These are phyloP conservation scores for Daldinia sp. DNA, from an alignment of 2,329 filamentous ascomycete genomes.

Conservation along the genomic window DNA sequence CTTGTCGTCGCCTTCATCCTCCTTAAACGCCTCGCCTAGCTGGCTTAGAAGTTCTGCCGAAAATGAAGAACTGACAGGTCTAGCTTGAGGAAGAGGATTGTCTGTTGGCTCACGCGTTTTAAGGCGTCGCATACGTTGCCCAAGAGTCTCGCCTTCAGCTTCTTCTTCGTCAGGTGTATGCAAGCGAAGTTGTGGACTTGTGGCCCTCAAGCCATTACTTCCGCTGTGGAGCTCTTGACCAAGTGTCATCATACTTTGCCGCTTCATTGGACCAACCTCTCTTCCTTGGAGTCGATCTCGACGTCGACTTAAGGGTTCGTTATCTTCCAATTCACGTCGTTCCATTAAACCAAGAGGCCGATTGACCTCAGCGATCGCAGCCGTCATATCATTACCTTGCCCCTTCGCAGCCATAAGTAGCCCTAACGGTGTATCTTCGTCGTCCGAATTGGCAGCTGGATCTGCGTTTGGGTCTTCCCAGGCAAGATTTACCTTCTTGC, in stretches of 20 bases:
- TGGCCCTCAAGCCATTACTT: slow-evolving; percentile 47
- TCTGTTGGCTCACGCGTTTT: slow-evolving; percentile 66
- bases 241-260: slow-evolving; percentile 60
- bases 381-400: slow-evolving; percentile 60
- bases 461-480: slow-evolving; percentile 73
- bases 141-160: slow-evolving; percentile 74
- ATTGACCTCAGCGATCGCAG: slow-evolving; percentile 67
- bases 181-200: slow-evolving; percentile 50
- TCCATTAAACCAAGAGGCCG: slow-evolving; percentile 82
- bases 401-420: slow-evolving; percentile 77
- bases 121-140: slow-evolving; percentile 73
- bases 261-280: slow-evolving; percentile 57
- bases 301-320: slow-evolving; percentile 85
- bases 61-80: slow-evolving; percentile 74
- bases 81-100: slow-evolving; percentile 62
- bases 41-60: slow-evolving; percentile 76
- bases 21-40: slow-evolving; percentile 65
- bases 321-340: slow-evolving; percentile 87
- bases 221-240: slow-evolving; percentile 47
- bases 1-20: slow-evolving; percentile 53
- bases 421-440: slow-evolving; percentile 82
- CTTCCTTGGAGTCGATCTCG: slow-evolving; percentile 79
- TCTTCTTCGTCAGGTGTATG: slow-evolving; percentile 61
- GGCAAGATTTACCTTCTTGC: slow-evolving; percentile 84
- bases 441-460: slow-evolving; percentile 46